Evolutionary conservation across 179 eudicot genomes (phyloP).

Genomic region (Nepenthes alata): DNA sequence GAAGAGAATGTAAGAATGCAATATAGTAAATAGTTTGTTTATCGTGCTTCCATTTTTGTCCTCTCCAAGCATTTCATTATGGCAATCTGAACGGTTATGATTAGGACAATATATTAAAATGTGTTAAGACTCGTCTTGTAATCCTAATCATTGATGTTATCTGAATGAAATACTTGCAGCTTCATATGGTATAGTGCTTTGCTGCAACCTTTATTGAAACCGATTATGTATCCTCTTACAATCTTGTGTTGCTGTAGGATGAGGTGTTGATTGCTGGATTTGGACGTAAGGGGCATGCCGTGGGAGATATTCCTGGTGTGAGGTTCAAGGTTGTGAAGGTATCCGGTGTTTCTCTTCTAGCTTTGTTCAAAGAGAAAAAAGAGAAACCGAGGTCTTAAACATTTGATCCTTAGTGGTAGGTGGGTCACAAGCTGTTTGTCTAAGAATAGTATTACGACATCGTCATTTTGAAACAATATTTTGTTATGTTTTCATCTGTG

Average conservation of each 20-base stretch:
- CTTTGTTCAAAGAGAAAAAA: slow-evolving; percentile 15
- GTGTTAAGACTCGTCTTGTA: too few species aligned
- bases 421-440: too few species aligned
- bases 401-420: not conserved
- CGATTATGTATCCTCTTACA: not conserved
- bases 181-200: too few species aligned
- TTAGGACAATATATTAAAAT: too few species aligned
- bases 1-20: slow-evolving; percentile 10
- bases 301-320: slow-evolving; percentile 17
- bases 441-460: too few species aligned
- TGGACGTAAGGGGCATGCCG: slow-evolving; percentile 16
- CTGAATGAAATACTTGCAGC: too few species aligned
- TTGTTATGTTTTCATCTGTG: too few species aligned
- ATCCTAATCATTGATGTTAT: too few species aligned
- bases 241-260: slow-evolving; percentile 5
- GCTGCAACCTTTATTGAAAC: not conserved
- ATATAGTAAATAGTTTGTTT: not conserved
- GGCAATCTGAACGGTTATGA: too few species aligned
- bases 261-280: slow-evolving; percentile 17
- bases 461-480: too few species aligned
- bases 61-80: too few species aligned
- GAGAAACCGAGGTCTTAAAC: slow-evolving; percentile 13
- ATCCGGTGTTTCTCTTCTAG: slow-evolving; percentile 10
- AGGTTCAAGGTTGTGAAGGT: slow-evolving; percentile 17
- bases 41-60: not conserved